These are phyloP conservation scores for Apium graveolens DNA, from an alignment of 129 eudicot genomes.

Conservation along the genomic window DNA sequence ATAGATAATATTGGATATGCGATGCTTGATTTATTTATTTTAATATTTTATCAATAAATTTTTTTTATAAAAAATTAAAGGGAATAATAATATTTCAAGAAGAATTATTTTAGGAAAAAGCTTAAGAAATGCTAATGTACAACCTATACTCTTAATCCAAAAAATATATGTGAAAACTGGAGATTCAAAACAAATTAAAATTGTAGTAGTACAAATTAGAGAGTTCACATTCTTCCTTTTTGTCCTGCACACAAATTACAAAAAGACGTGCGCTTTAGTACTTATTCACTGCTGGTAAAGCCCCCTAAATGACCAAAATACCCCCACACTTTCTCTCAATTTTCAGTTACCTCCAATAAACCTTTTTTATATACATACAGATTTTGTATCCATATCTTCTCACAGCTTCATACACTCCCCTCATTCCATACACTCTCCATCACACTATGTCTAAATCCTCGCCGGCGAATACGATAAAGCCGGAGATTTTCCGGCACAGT, in stretches of 20 bases:
- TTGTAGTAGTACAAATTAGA: background rate
- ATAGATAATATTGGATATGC: no score
- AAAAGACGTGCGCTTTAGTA: conserved; percentile 11
- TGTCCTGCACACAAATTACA: background rate
- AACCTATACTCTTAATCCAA: no score
- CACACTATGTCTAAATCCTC: background rate
- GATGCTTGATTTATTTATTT: no score
- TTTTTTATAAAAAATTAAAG: no score
- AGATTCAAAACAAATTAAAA: background rate
- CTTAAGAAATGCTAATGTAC: no score
- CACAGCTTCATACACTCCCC: background rate
- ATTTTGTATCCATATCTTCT: background rate
- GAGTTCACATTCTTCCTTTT: conserved; percentile 3
- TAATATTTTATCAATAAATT: no score
- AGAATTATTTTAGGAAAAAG: no score
- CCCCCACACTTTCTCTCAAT: background rate
- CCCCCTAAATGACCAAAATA: background rate
- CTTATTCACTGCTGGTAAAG: background rate
- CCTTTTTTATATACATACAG: conserved; percentile 1
- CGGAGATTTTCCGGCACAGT: conserved; percentile 59
- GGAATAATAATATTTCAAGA: no score
- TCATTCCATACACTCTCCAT: background rate
- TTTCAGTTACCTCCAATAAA: background rate
- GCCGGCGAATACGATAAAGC: conserved; percentile 38
- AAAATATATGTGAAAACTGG: background rate